Evolutionary conservation across 2,329 filamentous ascomycete genomes (phyloP).

Genomic region (Alternaria brassicae): DNA sequence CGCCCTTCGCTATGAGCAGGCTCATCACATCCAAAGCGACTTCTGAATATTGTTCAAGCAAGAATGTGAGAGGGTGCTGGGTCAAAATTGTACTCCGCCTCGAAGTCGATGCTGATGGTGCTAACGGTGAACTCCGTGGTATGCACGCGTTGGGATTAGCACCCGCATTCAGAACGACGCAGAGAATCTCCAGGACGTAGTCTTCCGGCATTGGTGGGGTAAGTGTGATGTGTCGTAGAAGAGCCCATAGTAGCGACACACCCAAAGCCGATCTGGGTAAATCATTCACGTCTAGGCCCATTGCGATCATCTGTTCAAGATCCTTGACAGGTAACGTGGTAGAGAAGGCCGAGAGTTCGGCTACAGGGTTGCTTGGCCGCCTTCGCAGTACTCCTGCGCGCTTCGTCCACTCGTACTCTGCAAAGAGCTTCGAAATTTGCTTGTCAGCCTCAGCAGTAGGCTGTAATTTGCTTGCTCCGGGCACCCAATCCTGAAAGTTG

Average conservation of each 20-base stretch:
- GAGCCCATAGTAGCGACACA: slow-evolving; percentile 32
- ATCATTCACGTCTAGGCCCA: slow-evolving; percentile 36
- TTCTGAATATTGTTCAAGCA: slow-evolving; percentile 32
- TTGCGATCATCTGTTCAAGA: slow-evolving; percentile 29
- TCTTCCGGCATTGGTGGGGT: slow-evolving; percentile 20
- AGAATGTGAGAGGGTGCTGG: slow-evolving; percentile 32
- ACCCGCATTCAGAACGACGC: slow-evolving; percentile 22
- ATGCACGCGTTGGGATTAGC: slow-evolving; percentile 32
- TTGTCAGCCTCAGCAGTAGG: slow-evolving; percentile 20
- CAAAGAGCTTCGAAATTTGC: slow-evolving; percentile 29
- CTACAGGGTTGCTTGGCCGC: slow-evolving; percentile 13
- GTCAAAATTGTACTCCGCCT: slow-evolving; percentile 12
- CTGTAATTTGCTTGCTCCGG: slow-evolving; percentile 17
- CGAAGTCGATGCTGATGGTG: slow-evolving; percentile 13
- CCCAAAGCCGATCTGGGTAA: slow-evolving; percentile 24
- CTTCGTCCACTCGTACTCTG: slow-evolving; percentile 38
- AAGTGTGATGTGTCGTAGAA: slow-evolving; percentile 28
- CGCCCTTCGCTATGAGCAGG: slow-evolving; percentile 30
- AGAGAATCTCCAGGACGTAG: slow-evolving; percentile 30
- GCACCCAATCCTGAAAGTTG: slow-evolving; percentile 35
- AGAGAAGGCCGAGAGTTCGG: slow-evolving; percentile 20
- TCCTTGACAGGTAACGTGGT: slow-evolving; percentile 30
- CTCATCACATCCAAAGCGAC: slow-evolving; percentile 32
- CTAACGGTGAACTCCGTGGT: slow-evolving; percentile 16
- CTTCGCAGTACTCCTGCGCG: slow-evolving; percentile 28